These are phyloP conservation scores for Fomitopsis schrenkii DNA, from an alignment of 1,284 basidiomycete genomes.

Conservation along the genomic window DNA sequence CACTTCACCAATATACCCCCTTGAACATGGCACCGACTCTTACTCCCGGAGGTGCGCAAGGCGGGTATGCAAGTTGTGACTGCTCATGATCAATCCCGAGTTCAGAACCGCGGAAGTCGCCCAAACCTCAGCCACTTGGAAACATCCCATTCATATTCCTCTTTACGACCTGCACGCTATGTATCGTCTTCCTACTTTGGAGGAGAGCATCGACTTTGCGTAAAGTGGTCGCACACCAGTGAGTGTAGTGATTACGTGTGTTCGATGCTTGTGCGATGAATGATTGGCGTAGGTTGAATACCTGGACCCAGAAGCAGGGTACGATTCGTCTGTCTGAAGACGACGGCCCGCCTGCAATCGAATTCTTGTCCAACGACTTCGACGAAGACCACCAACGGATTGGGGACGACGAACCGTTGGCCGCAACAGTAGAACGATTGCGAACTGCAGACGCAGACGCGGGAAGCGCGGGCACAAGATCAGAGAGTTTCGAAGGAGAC, in stretches of 20 bases:
- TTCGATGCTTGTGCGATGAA: neutral
- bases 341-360: conserved; percentile 62
- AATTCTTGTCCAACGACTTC: conserved; percentile 61
- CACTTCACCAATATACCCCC: neutral
- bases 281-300: conserved; percentile 47
- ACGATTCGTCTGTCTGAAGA: conserved; percentile 67
- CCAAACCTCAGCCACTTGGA: conserved; percentile 63
- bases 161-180: conserved; percentile 56
- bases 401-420: conserved; percentile 24
- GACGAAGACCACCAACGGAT: conserved; percentile 41
- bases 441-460: neutral
- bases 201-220: conserved; percentile 54
- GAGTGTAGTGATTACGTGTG: conserved; percentile 18
- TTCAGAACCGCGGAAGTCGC: conserved; percentile 55
- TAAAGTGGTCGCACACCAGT: conserved; percentile 64
- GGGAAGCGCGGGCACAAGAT: neutral
- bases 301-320: conserved; percentile 51
- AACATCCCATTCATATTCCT: conserved; percentile 52
- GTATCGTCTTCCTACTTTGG: conserved; percentile 63
- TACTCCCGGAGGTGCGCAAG: neutral
- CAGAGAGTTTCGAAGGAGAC: neutral
- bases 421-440: conserved; percentile 14
- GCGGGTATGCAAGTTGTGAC: neutral
- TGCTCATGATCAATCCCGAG: conserved; percentile 7
- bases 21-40: neutral